Base-by-base conservation (phyloP, 768 basidiomycete genomes). In the Boletus edulis region DNA sequence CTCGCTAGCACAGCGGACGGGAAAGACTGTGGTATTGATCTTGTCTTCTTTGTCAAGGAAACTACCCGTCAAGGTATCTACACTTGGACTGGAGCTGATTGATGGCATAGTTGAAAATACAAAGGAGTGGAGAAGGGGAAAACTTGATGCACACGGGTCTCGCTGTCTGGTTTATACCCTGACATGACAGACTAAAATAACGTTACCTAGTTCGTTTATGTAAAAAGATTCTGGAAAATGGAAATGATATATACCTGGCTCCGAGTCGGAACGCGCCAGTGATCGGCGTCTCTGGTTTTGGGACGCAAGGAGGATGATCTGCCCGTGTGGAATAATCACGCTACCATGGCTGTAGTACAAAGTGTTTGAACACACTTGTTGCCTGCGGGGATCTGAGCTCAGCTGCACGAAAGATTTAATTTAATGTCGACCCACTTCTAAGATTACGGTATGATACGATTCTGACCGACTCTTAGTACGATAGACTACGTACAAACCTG, bases 21-120 rank as follows among this genome's bases (percentile, higher is more conserved):
- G 4, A 11, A 10, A 35, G 15, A 18, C 9, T 13, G 18, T 37
- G 22, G 24, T 10, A 35, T 47, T 11, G 14, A 47, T 5, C 3
- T 34, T 46, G 31, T 67, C 65, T 55, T 59, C 64, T 14, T 59
- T 49, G 22, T 42, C 18, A 38, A n/a, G 2, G 39, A 49, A 15
- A n/a, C 15, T 12, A 14, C 45, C 51, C 13, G 18, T 15, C 24
- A 37, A 7, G 42, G 34, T 60, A 22, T 59, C 51, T 45, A 38
- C 44, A 49, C 56, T 62, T 24, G 2, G 17, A 27, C 4, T 18
- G 29, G 13, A 46, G 51, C 5, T 39, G 29, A 34, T 39, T 3
- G 59, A 63, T 38, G 55, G 14, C 63, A 70, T 68, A 31, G 47
- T 27, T 35, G 55, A 47, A 42, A 18, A 24, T 58, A n/a, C 22